Evolutionary conservation across 169 alveolate species (phyloP), one percentile per base, ranked within the genome.

Genomic region (Cyclospora cayetanensis): DNA sequence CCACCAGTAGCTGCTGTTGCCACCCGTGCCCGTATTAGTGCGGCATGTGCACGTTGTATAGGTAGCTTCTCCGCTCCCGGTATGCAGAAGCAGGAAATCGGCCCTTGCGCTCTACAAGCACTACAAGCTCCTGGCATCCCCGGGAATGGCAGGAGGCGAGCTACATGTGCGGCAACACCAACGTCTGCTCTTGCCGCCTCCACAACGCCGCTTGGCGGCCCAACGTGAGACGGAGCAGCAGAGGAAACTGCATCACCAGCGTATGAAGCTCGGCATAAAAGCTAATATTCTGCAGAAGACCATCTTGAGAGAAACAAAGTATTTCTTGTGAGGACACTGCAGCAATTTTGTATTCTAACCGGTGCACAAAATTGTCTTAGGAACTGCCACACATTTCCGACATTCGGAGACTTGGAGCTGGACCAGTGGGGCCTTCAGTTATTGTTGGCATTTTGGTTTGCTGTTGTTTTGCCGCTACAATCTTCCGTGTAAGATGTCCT

Each of bases 171-270:
- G 29, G 4, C 86, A 43, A 66, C 74, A 34, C 39, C 72, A 52
- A 18, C 72, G 72, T 20, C 74, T 43, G 74, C 31, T 80, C 76
- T 74, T 80, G 53, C 39, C 41, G 29, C 89, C 35, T 46, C 89
- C 46, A 18, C 89, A 80, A 63, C 89, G 89, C 55, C 74, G 89
- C 27, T 41, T 80, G 53, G 22, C 35, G 37, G 34, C 52, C 76
- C 70, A 35, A 35, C 89, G 76, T 7, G 89, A 80, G 74, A 63
- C 89, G 18, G 89, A 80, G 74, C 76, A 80, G 12, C 89, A 80
- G 74, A 41, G 74, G 29, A 80, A 22, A 22, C 1, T 25, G 76
- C 89, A 80, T 35, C 53, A 80, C 12, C 39, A 34, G 74, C 31
- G 70, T 22, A 29, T 80, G 89, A 80, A 52, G 35, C 5, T 80